Conservation (phyloP, 2,329 filamentous ascomycete genomes). For the Aspergillus sp. region DNA sequence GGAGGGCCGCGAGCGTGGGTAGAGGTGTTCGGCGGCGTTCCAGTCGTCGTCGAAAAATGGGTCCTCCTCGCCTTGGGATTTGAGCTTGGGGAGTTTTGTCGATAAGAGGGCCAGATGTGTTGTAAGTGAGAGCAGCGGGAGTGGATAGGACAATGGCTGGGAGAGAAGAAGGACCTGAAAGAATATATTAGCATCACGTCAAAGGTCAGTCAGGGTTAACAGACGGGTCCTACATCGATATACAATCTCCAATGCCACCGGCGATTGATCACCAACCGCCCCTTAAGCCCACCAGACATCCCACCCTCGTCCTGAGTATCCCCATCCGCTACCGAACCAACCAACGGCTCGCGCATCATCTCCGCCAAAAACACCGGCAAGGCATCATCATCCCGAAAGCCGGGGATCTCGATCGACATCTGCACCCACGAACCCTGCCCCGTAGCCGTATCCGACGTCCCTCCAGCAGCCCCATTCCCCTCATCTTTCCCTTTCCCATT, state of each 20-base stretch:
- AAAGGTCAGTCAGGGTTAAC: too few species aligned
- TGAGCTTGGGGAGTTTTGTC: constrained; percentile 72
- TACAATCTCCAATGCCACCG: constrained; percentile 96
- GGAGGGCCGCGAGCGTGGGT: constrained; percentile 43
- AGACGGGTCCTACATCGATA: constrained; percentile 61
- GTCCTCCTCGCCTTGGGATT: constrained; percentile 83
- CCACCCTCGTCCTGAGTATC: constrained; percentile 55
- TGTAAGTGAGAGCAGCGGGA: constrained; percentile 84
- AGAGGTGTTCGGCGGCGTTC: constrained; percentile 72
- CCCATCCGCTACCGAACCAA: constrained; percentile 62
- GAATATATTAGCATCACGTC: constrained; percentile 1
- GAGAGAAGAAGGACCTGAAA: constrained; percentile 79
- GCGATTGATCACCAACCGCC: constrained; percentile 74
- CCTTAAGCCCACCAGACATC: constrained; percentile 61
- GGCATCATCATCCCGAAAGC: constrained; percentile 82
- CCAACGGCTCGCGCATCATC: constrained; percentile 81
- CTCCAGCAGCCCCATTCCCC: constrained; percentile 12
- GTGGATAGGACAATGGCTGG: constrained; percentile 83
- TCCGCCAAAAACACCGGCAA: constrained; percentile 77
- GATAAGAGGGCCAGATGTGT: constrained; percentile 87
- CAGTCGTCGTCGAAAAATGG: constrained; percentile 98
- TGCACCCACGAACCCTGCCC: constrained; percentile 70
- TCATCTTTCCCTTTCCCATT: constrained; percentile 18
- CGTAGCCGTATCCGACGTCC: constrained; percentile 30
- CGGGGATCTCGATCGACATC: constrained; percentile 83